Evolutionary conservation across 192 early-diverging fungal genomes (phyloP).

Genomic region (Radiomyces spectabilis): DNA sequence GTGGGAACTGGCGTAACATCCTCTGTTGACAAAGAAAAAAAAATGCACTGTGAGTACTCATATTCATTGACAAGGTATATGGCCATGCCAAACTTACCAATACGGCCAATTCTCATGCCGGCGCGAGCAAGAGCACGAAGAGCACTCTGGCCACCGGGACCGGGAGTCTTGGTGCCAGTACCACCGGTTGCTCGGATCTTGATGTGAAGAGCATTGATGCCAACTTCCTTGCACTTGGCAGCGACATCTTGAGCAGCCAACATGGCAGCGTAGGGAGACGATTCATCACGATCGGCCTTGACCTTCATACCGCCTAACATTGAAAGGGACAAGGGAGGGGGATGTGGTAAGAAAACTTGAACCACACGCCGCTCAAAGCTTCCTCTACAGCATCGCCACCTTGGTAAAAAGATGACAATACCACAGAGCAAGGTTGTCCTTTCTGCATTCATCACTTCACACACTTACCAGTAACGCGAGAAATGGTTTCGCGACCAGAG

Average conservation of each 20-base stretch:
- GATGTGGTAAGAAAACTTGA: no score
- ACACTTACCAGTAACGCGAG: constrained; percentile 94
- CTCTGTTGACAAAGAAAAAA: no score
- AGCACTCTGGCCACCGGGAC: constrained; percentile 94
- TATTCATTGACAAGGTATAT: no score
- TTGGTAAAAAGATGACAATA: no score
- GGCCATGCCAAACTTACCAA: no score
- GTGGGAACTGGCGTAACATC: constrained; percentile 98
- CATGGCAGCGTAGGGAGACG: constrained; percentile 99
- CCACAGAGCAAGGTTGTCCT: no score
- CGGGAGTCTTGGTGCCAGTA: constrained; percentile 95
- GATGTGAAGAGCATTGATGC: constrained; percentile 98
- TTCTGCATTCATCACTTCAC: no score
- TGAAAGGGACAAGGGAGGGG: no score
- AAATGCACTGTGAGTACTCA: no score
- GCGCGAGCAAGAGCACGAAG: constrained; percentile 98
- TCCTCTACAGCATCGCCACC: no score
- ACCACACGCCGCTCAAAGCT: no score
- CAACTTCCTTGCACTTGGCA: constrained; percentile 96
- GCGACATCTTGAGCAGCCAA: constrained; percentile 99
- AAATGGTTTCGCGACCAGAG: constrained; percentile 98
- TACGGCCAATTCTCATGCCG: constrained; percentile 98
- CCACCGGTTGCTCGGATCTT: constrained; percentile 99
- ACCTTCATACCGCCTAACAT: constrained; percentile 99
- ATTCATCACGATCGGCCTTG: constrained; percentile 99